Conservation (phyloP, 2,329 filamentous ascomycete species). For the Alternaria sp. region DNA sequence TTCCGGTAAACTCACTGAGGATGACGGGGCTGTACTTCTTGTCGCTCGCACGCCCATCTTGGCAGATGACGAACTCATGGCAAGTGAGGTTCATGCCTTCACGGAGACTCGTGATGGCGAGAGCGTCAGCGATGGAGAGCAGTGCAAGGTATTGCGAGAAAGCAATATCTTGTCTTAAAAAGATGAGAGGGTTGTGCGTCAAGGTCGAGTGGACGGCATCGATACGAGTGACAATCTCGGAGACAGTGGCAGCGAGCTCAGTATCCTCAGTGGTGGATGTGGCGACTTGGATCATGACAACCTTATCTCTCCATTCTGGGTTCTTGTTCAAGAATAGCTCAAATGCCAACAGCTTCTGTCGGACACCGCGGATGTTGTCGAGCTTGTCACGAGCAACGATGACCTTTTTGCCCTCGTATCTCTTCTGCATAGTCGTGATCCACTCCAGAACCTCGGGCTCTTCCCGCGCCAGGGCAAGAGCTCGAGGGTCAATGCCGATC, state of each 20-base stretch:
- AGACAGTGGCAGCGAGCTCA: conserved; percentile 86
- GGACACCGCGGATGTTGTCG: conserved; percentile 88
- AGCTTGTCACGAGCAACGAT: conserved; percentile 95
- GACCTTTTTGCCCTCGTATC: conserved; percentile 86
- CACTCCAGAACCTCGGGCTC: conserved; percentile 78
- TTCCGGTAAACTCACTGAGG: conserved; percentile 93
- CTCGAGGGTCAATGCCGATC: conserved; percentile 89
- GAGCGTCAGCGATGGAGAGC: conserved; percentile 84
- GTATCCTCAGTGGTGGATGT: conserved; percentile 88
- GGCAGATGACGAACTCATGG: conserved; percentile 92
- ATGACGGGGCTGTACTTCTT: conserved; percentile 91
- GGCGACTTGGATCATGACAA: conserved; percentile 92
- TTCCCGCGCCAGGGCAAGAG: conserved; percentile 73
- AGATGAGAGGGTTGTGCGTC: conserved; percentile 90
- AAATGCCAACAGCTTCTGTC: conserved; percentile 90
- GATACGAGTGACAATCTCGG: conserved; percentile 92
- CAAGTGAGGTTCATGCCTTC: conserved; percentile 98
- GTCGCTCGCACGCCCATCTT: conserved; percentile 76
- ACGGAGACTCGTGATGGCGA: conserved; percentile 94
- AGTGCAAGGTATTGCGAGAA: conserved; percentile 94
- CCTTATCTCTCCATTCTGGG: conserved; percentile 84
- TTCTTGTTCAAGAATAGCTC: conserved; percentile 95
- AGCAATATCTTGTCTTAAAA: conserved; percentile 92
- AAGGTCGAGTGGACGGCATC: conserved; percentile 91
- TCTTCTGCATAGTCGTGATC: conserved; percentile 80